Evolutionary conservation across 805 yeast species (phyloP), one percentile per base, ranked within the genome.

Genomic region (Saccharomycopsis sp.): DNA sequence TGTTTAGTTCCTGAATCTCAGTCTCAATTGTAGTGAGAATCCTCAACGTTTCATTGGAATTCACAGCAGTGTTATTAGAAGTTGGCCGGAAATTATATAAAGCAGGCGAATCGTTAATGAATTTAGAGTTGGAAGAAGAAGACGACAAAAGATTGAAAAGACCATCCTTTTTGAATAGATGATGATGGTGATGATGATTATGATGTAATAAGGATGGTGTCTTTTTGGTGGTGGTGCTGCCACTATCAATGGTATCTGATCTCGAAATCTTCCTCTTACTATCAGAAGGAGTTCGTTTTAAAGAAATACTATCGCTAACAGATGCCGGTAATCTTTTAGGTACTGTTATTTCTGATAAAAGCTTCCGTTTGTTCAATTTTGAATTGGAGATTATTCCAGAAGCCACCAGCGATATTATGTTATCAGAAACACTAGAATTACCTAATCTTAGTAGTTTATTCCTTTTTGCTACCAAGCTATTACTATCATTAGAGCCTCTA

Each of bases 21-120:
- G 25, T 9, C 42, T 61, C 63, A 41, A 61, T 56, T 24, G 29
- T 35, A 5, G 52, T 35, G 2, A 61, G 52, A 14, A 52, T 53
- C 35, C 59, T 41, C 12, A 68, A 65, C 62, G 69, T 64, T 14
- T 69, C 67, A 55, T 60, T 63, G 38, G 60, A 64, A 1, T 58
- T 64, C 2, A 64, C 58, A 20, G 56, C 38, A 12, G 56, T 34
- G 7, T 22, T 47, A 15, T 41, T 47, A 2, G 57, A 56, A 7
- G 68, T 64, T 1, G 73, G 71, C 47, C 64, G 69, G 58, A 72
- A 72, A 1, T 73, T 68, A 55, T 72, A 72, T 23, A 70, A 38
- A 7, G 71, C 58, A 38, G 69, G 68, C 5, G 67, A 68, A 41
- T 65, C 67, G 2, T 62, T 62, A 2, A 66, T 59, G 9, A 66